These are phyloP conservation scores for Hemisphaericaspora xylanilytica DNA, from an alignment of 1,139 yeast genomes.

Conservation along the genomic window DNA sequence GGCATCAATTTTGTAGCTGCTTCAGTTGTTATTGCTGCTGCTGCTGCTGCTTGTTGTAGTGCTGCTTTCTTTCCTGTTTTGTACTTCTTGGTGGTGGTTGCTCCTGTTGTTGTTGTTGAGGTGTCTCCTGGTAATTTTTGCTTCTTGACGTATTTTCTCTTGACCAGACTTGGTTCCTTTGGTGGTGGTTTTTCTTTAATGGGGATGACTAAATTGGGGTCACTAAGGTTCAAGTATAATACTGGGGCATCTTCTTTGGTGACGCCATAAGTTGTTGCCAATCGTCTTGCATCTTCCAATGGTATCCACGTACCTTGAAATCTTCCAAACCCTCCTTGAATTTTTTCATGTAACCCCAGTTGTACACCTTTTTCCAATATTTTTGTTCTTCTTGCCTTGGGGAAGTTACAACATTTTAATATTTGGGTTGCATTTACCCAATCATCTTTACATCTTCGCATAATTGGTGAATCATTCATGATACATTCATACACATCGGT, in stretches of 20 bases:
- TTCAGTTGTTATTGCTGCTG: conserved; percentile 12
- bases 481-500: conserved; percentile 82
- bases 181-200: conserved; percentile 45
- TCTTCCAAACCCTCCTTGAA: conserved; percentile 96
- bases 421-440: conserved; percentile 99
- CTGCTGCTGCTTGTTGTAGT: conserved; percentile 15
- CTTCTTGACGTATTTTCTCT: conserved; percentile 43
- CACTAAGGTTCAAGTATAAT: conserved; percentile 46
- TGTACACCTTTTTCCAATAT: conserved; percentile 91
- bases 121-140: conserved; percentile 35
- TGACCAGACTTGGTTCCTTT: conserved; percentile 46
- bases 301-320: conserved; percentile 99
- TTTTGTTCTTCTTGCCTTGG: conserved; percentile 90
- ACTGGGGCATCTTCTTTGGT: conserved; percentile 56
- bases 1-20: conserved; percentile 11
- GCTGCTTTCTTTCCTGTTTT: conserved; percentile 16
- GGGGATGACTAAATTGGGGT: conserved; percentile 47
- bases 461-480: conserved; percentile 80
- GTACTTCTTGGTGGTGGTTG: conserved; percentile 37
- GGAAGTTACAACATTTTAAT: conserved; percentile 88
- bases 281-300: conserved; percentile 51
- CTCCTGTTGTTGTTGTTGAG: conserved; percentile 37
- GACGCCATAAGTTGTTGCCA: conserved; percentile 54
- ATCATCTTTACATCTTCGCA: conserved; percentile 87
- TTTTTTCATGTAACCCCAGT: conserved; percentile 82